Conservation (phyloP, 805 yeast genomes). For the Suhomyces vadensis region DNA sequence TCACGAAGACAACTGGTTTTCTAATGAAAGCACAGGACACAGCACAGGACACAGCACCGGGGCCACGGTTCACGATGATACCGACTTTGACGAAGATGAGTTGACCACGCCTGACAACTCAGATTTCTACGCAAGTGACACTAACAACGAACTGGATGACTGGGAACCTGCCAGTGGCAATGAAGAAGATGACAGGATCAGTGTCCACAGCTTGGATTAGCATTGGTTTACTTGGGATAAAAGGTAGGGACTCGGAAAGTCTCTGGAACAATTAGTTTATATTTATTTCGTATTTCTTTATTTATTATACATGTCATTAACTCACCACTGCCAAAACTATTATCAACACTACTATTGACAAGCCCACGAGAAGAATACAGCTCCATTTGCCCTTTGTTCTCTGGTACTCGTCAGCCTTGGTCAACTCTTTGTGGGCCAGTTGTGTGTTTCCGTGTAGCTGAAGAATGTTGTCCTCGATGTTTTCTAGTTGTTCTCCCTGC, state of each 20-base stretch:
- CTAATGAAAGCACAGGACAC: conserved; percentile 4
- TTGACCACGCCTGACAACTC: conserved; percentile 3
- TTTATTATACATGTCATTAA: too few relatives aligned
- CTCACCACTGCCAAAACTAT: conserved; percentile 56
- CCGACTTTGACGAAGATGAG: conserved; percentile 15
- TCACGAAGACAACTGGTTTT: conserved; percentile 18
- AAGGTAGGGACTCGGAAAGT: too few relatives aligned
- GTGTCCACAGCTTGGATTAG: conserved; percentile 4
- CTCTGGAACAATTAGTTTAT: too few relatives aligned
- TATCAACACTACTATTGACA: conserved; percentile 59
- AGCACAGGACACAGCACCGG: not conserved
- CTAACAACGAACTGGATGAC: conserved; percentile 1
- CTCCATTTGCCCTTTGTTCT: conserved; percentile 70
- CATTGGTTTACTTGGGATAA: too few relatives aligned
- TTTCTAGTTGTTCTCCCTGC: conserved; percentile 83
- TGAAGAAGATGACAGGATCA: conserved; percentile 4
- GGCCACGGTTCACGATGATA: conserved; percentile 8
- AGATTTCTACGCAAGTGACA: conserved; percentile 13
- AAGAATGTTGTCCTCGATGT: conserved; percentile 76
- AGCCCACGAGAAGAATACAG: conserved; percentile 59
- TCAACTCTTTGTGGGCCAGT: conserved; percentile 68
- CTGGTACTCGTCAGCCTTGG: conserved; percentile 76
- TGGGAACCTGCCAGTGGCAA: not conserved
- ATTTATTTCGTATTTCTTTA: too few relatives aligned
- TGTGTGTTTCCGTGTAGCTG: conserved; percentile 64